Percentiles rank a stretch among this genome's conserved stretches.
These are phyloP conservation scores for Caryopteris hybrid DNA, from an alignment of 305 asterid species.

Conservation along the genomic window DNA sequence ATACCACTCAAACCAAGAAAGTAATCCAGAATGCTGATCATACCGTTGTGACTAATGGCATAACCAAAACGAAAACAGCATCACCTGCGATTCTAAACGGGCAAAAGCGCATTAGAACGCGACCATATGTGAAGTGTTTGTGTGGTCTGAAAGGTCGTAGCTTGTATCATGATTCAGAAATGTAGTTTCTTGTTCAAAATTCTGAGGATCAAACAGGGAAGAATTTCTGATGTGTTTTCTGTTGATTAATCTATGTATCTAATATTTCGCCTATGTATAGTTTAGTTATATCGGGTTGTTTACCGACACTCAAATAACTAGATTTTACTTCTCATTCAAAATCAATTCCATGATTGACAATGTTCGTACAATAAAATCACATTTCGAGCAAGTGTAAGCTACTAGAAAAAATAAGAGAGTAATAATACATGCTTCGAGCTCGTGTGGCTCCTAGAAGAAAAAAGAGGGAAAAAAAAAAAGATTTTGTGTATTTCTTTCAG, in stretches of 20 bases:
- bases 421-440: too few species aligned
- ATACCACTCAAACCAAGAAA: not conserved
- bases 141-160: slow-evolving; percentile 63
- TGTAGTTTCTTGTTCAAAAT: slow-evolving; percentile 18
- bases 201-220: not conserved
- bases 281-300: too few species aligned
- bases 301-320: too few species aligned
- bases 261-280: too few species aligned
- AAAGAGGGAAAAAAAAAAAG: too few species aligned
- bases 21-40: not conserved
- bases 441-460: too few species aligned
- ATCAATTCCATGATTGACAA: too few species aligned
- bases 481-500: too few species aligned
- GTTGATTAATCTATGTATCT: not conserved
- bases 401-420: too few species aligned
- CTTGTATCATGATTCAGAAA: slow-evolving; percentile 49
- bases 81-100: slow-evolving; percentile 21
- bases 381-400: too few species aligned
- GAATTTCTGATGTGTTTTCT: not conserved
- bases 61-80: not conserved
- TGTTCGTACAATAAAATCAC: too few species aligned
- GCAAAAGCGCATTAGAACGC: slow-evolving; percentile 20
- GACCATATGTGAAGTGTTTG: slow-evolving; percentile 40
- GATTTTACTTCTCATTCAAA: too few species aligned
- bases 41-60: slow-evolving; percentile 7